phyloP scores from a whole-genome alignment of 2,329 filamentous ascomycete genomes.

The Juglanconis sp. region DNA sequence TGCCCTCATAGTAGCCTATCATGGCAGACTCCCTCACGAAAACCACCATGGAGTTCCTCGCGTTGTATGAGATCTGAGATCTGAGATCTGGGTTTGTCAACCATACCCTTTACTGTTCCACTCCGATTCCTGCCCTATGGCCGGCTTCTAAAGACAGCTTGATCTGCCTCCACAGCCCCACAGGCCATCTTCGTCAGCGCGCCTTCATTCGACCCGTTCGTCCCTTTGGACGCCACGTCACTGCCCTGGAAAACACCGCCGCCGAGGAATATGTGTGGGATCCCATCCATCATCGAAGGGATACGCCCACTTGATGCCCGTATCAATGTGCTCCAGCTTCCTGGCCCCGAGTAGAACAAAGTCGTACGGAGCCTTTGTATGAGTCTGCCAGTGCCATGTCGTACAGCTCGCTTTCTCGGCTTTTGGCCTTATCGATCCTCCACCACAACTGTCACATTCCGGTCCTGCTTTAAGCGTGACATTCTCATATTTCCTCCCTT shows the following conservation, averaged over 20 bases:
- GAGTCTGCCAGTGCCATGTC: conserved; percentile 54
- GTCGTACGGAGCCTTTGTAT: conserved; percentile 50
- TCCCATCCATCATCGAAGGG: conserved; percentile 51
- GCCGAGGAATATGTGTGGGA: conserved; percentile 45
- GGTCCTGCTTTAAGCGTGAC: conserved; percentile 26
- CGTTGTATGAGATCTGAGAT: too few relatives aligned
- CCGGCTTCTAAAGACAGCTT: not conserved
- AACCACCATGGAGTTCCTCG: too few relatives aligned
- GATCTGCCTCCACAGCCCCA: not conserved
- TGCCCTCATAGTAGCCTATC: too few relatives aligned
- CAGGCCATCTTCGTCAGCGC: not conserved
- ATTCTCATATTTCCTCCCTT: conserved; percentile 29
- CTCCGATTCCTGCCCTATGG: too few relatives aligned
- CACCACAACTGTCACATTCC: conserved; percentile 47
- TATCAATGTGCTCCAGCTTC: conserved; percentile 48
- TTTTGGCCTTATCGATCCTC: conserved; percentile 56
- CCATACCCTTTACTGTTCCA: too few relatives aligned
- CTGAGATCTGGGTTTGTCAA: too few relatives aligned
- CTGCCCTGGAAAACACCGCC: not conserved
- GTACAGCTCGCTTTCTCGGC: conserved; percentile 51
- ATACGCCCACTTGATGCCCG: conserved; percentile 53
- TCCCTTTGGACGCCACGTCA: not conserved
- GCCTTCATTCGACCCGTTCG: not conserved
- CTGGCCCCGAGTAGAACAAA: conserved; percentile 52
- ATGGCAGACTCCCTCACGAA: too few relatives aligned